Conservation (phyloP, 1,139 yeast species). For the Taphrina wiesneri region DNA sequence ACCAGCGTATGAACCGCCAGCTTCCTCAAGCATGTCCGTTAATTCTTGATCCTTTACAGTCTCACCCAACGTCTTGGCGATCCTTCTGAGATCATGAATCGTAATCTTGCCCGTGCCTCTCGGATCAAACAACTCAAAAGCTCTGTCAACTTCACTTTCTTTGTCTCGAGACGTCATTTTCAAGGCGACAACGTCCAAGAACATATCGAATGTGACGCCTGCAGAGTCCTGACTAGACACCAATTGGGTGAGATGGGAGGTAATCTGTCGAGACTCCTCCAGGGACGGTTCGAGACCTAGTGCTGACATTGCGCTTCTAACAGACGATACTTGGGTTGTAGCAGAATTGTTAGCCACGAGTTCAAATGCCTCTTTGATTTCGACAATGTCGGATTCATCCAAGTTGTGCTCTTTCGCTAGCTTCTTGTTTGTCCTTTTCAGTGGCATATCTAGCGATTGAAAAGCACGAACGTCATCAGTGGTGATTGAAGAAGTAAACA, state of each 20-base stretch:
- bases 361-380: constrained; percentile 12
- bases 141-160: constrained; percentile 33
- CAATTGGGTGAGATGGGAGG: background rate
- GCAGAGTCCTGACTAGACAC: background rate
- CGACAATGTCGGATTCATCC: constrained; percentile 16
- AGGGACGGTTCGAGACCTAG: constrained; percentile 1
- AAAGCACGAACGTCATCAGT: too few relatives aligned
- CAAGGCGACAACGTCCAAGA: constrained; percentile 13
- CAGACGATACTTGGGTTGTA: background rate
- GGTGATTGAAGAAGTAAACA: too few relatives aligned
- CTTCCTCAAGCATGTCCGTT: constrained; percentile 36
- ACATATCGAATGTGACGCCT: constrained; percentile 16
- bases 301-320: constrained; percentile 14
- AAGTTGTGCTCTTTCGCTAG: constrained; percentile 16
- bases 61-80: constrained; percentile 36
- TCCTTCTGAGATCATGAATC: constrained; percentile 35
- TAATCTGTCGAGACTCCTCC: constrained; percentile 6
- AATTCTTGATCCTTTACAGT: constrained; percentile 31
- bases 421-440: constrained; percentile 18
- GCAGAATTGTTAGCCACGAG: background rate
- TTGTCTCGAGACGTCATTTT: constrained; percentile 15
- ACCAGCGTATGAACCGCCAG: constrained; percentile 22
- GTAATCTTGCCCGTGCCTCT: constrained; percentile 35
- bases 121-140: constrained; percentile 37
- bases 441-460: background rate